Evolutionary conservation across 2,329 filamentous ascomycete genomes (phyloP).

Genomic region (Phyllosticta citrichinensis): DNA sequence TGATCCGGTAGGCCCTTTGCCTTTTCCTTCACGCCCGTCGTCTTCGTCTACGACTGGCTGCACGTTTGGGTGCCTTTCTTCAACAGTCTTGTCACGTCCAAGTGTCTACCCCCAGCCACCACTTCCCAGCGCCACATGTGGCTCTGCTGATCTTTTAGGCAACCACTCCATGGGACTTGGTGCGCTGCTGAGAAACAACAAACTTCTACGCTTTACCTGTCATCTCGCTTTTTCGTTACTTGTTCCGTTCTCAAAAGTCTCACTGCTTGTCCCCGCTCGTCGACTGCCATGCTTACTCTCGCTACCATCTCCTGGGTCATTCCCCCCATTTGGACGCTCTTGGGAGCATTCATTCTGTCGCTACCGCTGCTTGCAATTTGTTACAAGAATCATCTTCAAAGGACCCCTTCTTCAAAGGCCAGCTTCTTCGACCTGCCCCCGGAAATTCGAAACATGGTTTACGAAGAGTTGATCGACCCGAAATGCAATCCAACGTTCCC

Average conservation of each 20-base stretch:
- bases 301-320: not conserved
- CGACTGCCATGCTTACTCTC: not conserved
- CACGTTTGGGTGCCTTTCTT: not conserved
- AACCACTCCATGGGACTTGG: not conserved
- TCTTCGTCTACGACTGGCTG: not conserved
- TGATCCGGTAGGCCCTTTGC: not conserved
- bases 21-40: not conserved
- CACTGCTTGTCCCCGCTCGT: not conserved
- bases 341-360: constrained; percentile 5
- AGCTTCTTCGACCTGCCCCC: constrained; percentile 10
- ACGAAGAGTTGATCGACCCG: constrained; percentile 11
- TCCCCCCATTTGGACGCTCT: not conserved
- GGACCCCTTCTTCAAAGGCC: constrained; percentile 5
- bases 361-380: constrained; percentile 5
- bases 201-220: not conserved
- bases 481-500: not conserved
- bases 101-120: too few species aligned
- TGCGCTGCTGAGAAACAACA: not conserved
- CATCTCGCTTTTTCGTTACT: not conserved
- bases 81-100: too few species aligned
- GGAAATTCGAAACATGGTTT: constrained; percentile 12
- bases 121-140: not conserved
- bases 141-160: constrained; percentile 7
- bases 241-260: not conserved
- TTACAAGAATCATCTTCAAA: not conserved